A percentile compares a stretch with the other conserved stretches of the same genome.
Conservation (phyloP, 768 basidiomycete species). For the Auriscalpium microsporum region DNA sequence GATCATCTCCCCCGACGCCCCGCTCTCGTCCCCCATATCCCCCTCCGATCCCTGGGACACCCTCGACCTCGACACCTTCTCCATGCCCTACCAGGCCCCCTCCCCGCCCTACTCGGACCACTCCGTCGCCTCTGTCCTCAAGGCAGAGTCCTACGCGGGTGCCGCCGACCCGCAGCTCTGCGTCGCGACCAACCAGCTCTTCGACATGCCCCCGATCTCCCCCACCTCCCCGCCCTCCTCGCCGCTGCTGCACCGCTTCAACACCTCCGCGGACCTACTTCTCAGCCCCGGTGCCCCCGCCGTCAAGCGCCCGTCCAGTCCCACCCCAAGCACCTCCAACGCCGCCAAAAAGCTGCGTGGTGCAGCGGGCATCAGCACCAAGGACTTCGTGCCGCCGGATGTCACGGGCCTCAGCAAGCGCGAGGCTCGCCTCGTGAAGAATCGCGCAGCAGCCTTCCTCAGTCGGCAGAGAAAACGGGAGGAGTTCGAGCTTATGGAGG, state of each 20-base stretch:
- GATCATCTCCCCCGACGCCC: conserved; percentile 49
- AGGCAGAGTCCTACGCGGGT: conserved; percentile 41
- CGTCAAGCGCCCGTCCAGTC: conserved; percentile 23
- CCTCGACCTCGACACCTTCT: conserved; percentile 25
- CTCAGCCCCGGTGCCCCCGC: conserved; percentile 20
- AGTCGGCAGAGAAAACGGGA: conserved; percentile 86
- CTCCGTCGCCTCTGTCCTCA: conserved; percentile 37
- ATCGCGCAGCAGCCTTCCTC: conserved; percentile 87
- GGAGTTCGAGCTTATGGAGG: conserved; percentile 86
- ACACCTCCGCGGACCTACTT: conserved; percentile 25
- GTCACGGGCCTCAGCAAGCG: conserved; percentile 84
- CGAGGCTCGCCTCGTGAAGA: conserved; percentile 86
- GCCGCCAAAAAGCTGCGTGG: conserved; percentile 40
- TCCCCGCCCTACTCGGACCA: conserved; percentile 32
- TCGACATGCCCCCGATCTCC: conserved; percentile 43
- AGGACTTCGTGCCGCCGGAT: conserved; percentile 84
- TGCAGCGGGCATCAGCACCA: conserved; percentile 46
- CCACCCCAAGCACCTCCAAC: conserved; percentile 15
- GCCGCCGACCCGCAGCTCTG: conserved; percentile 40
- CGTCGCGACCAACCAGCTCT: conserved; percentile 65
- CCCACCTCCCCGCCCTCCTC: conserved; percentile 26
- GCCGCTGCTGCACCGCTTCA: conserved; percentile 15
- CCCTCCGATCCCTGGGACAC: conserved; percentile 43
- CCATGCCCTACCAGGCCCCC: conserved; percentile 25
- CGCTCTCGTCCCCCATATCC: conserved; percentile 45